Evolutionary conservation across 306 rosid genomes (phyloP), one percentile per base, ranked within the genome.

Genomic region (Cucumis cinereus): DNA sequence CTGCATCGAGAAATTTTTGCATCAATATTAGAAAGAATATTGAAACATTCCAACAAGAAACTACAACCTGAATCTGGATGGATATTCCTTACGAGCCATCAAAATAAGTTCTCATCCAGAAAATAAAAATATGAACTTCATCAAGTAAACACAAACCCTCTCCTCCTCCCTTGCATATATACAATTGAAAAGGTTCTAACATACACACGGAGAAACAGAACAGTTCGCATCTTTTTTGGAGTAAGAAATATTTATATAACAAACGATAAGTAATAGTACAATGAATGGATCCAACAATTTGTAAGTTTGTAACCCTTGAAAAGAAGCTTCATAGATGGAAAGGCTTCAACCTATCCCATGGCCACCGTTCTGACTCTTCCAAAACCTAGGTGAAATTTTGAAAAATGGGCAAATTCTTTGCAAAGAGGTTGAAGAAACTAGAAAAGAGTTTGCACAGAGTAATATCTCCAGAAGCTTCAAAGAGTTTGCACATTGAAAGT

Each of bases 1-100:
- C 99, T 90, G 97, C 89, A 85, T 69, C 17, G 24, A 75, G 71
- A 49, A 47, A 43, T 23, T 16, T 16, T 40, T 62, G 53, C 15
- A 33, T 17, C 16, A 28, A 62, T 20, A 49, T 11, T 49, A 41
- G 74, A 67, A 77, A 22, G 3, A 43, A 49, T 41, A 77, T n/a
- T 16, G 38, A 19, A 49, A 28, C 41, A 62, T 10, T 20, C 45
- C 8, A 60, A 49, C 79, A 10, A 60, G 45, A 62, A 19, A 61
- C 20, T 78, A 78, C 33, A 55, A 55, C 9, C 36, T 16, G 5
- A 19, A 56, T 40, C 43, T 8, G 26, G 23, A 35, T 7, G 9
- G 53, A 58, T 15, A 15, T 26, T 16, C 9, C 9, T 2, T 22
- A 8, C 15, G 57, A 45, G 75, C 38, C 56, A 69, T 69, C 49